These are phyloP conservation scores for Pseudocercospora musae DNA, from an alignment of 2,329 filamentous ascomycete species.

Conservation along the genomic window DNA sequence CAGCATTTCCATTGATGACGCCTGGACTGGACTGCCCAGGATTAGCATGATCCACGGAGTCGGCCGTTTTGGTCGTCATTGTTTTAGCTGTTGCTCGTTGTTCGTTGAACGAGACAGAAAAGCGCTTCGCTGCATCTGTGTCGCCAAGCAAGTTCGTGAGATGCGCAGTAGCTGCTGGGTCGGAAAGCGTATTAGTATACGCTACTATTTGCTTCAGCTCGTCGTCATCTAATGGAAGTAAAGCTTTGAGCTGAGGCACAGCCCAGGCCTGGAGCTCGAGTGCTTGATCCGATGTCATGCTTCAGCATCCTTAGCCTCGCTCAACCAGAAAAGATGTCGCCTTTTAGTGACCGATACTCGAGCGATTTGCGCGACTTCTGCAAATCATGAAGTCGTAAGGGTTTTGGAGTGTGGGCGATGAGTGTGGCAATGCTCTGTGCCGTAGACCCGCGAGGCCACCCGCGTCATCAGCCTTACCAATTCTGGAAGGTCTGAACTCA, in stretches of 20 bases:
- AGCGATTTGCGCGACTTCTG: background rate
- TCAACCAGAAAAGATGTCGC: background rate
- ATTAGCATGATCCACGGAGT: background rate
- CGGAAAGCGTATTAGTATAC: slow-evolving; percentile 16
- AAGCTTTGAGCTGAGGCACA: slow-evolving; percentile 14
- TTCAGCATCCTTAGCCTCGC: background rate
- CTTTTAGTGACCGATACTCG: background rate
- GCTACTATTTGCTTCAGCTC: slow-evolving; percentile 20
- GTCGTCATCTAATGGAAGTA: slow-evolving; percentile 20
- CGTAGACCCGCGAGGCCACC: background rate
- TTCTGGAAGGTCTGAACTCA: background rate
- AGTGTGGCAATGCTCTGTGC: background rate
- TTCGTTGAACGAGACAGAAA: slow-evolving; percentile 12
- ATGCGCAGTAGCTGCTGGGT: slow-evolving; percentile 11
- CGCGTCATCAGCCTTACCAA: background rate
- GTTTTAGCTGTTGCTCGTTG: background rate
- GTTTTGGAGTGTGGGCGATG: no score
- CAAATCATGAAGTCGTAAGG: background rate
- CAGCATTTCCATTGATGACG: background rate
- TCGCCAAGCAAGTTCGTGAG: slow-evolving; percentile 21
- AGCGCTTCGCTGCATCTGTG: slow-evolving; percentile 12
- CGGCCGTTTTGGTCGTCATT: background rate
- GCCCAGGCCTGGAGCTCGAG: slow-evolving; percentile 16
- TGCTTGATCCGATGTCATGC: slow-evolving; percentile 1
- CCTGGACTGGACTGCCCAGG: background rate